phyloP scores from a whole-genome alignment of 257 asterid genomes.

The Eustoma russellianum region DNA sequence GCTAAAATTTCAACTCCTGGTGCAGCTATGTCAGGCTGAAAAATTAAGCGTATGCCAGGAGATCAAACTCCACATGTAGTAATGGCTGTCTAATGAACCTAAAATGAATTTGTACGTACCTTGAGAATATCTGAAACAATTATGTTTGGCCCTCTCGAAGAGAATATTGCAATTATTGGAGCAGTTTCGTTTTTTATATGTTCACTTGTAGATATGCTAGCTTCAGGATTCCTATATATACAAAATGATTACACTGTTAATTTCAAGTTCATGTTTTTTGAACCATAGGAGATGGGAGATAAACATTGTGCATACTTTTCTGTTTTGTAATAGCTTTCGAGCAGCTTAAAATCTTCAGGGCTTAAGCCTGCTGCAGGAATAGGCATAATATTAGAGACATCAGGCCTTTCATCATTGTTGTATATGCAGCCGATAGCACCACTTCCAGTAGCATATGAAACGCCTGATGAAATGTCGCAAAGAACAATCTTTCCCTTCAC shows the following conservation, averaged over 20 bases:
- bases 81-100: too few relatives aligned
- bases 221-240: slow-evolving; percentile 6
- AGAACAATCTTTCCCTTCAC: slow-evolving; percentile 33
- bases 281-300: too few relatives aligned
- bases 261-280: neutral
- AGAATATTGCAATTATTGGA: slow-evolving; percentile 13
- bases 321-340: slow-evolving; percentile 5
- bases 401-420: neutral
- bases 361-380: slow-evolving; percentile 13
- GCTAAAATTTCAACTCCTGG: slow-evolving; percentile 23
- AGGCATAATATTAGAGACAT: slow-evolving; percentile 14
- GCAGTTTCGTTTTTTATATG: neutral
- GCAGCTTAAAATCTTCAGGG: neutral
- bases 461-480: neutral
- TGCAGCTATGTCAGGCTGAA: slow-evolving; percentile 22
- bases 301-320: slow-evolving; percentile 7
- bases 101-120: neutral
- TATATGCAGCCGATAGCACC: slow-evolving; percentile 26
- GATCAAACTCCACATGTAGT: too few relatives aligned
- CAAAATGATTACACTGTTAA: neutral
- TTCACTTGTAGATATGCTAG: neutral
- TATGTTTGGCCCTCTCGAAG: slow-evolving; percentile 14
- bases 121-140: slow-evolving; percentile 11
- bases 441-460: neutral
- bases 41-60: neutral